phyloP scores from a whole-genome alignment of 2,329 filamentous ascomycete species.

The Fusarium pseudograminearum region DNA sequence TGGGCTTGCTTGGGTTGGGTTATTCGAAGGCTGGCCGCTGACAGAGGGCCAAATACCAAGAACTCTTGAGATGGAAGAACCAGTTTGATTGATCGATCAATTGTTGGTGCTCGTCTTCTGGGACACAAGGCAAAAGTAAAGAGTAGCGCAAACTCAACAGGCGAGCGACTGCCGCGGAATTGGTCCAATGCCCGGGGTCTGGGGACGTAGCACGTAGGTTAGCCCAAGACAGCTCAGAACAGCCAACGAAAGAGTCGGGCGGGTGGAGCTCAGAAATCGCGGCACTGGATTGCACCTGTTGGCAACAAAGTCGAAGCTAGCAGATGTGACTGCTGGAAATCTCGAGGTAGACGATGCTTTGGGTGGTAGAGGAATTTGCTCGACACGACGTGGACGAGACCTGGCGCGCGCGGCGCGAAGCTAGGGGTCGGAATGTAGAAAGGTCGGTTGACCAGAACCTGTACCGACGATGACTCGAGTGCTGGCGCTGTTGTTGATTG shows the following conservation, averaged over 20 bases:
- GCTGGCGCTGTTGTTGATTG: conserved; percentile 8
- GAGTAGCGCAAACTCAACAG: conserved; percentile 48
- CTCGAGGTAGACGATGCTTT: conserved; percentile 28
- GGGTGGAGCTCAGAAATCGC: conserved; percentile 49
- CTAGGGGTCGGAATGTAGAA: conserved; percentile 34
- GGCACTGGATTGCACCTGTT: conserved; percentile 52
- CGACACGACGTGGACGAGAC: conserved; percentile 42
- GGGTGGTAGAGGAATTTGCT: conserved; percentile 22
- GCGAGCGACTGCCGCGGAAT: conserved; percentile 43
- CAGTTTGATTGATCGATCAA: conserved; percentile 37
- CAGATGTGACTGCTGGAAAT: conserved; percentile 29
- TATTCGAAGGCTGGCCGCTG: conserved; percentile 22
- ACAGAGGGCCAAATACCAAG: conserved; percentile 30
- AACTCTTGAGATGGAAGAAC: conserved; percentile 31
- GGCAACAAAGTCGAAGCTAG: conserved; percentile 45
- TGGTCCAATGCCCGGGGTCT: conserved; percentile 48
- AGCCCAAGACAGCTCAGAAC: conserved; percentile 42
- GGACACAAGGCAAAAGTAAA: conserved; percentile 32
- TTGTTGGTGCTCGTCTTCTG: conserved; percentile 27
- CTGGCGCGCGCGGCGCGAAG: conserved; percentile 39
- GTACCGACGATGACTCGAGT: conserved; percentile 2
- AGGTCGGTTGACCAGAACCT: conserved; percentile 27
- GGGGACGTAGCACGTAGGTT: conserved; percentile 43
- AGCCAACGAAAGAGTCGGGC: conserved; percentile 31
- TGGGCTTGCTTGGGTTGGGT: conserved; percentile 29